phyloP scores from a whole-genome alignment of 2,329 filamentous ascomycete genomes.

The Ceratocystis albifundus region DNA sequence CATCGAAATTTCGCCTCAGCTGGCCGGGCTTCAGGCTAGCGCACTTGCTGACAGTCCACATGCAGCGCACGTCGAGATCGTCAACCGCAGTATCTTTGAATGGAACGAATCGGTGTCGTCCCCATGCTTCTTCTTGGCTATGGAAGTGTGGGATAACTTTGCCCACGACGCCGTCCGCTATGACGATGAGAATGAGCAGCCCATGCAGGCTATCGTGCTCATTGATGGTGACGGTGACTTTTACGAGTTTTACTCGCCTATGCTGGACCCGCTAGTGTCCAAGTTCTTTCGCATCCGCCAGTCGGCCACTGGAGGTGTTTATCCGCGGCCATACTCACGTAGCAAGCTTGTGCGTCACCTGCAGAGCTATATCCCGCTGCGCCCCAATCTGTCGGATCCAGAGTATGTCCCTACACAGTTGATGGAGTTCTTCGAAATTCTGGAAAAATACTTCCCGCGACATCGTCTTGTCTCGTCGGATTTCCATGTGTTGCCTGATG shows the following conservation, averaged over 20 bases:
- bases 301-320: constrained; percentile 55
- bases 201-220: constrained; percentile 79
- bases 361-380: constrained; percentile 54
- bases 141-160: constrained; percentile 99
- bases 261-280: constrained; percentile 69
- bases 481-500: constrained; percentile 75
- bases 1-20: constrained; percentile 80
- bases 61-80: constrained; percentile 75
- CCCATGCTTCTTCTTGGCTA: constrained; percentile 92
- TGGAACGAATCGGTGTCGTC: constrained; percentile 81
- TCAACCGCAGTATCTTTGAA: constrained; percentile 90
- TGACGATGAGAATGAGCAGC: constrained; percentile 51
- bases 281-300: constrained; percentile 78
- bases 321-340: constrained; percentile 49
- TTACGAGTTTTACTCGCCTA: constrained; percentile 79
- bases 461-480: constrained; percentile 84
- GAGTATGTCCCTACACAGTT: constrained; percentile 92
- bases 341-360: constrained; percentile 49
- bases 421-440: constrained; percentile 92
- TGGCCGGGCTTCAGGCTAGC: constrained; percentile 65
- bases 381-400: constrained; percentile 63
- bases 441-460: constrained; percentile 77
- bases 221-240: constrained; percentile 80
- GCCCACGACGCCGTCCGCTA: constrained; percentile 91
- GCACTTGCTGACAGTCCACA: constrained; percentile 62